Percentiles rank a stretch among this genome's conserved stretches.
phyloP scores from a whole-genome alignment of 1,139 yeast species.

The Geotrichum citri-aurantii region DNA sequence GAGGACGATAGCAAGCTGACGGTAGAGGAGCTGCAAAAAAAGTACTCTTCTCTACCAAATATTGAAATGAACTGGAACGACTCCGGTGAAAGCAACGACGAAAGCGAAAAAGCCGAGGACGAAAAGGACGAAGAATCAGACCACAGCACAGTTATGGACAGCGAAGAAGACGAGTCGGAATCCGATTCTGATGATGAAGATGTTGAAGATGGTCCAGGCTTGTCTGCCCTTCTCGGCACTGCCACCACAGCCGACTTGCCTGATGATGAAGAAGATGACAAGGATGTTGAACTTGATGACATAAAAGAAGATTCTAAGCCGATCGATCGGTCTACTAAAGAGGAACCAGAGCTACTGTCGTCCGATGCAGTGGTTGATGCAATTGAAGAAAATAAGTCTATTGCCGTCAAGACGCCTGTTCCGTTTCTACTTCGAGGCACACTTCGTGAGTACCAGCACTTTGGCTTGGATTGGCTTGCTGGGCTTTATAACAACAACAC shows the following conservation, averaged over 20 bases:
- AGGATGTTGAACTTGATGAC: constrained; percentile 26
- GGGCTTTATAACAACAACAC: constrained; percentile 88
- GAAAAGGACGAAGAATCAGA: constrained; percentile 19
- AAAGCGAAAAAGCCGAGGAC: constrained; percentile 23
- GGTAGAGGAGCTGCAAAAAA: constrained; percentile 58
- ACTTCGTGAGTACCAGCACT: constrained; percentile 87
- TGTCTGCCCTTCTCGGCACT: constrained; percentile 27
- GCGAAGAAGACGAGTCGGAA: constrained; percentile 24
- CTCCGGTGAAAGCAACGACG: constrained; percentile 28
- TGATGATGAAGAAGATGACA: constrained; percentile 23
- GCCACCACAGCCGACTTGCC: constrained; percentile 23
- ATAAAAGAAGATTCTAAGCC: constrained; percentile 16
- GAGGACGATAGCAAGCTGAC: constrained; percentile 46
- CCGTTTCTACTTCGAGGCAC: constrained; percentile 65
- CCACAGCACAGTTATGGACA: constrained; percentile 25
- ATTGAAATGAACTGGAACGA: constrained; percentile 20
- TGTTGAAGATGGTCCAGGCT: constrained; percentile 24
- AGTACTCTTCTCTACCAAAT: constrained; percentile 51
- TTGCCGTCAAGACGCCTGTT: constrained; percentile 20
- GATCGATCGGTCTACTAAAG: constrained; percentile 10
- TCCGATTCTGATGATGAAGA: constrained; percentile 14
- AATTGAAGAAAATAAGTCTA: constrained; percentile 10
- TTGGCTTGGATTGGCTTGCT: constrained; percentile 96
- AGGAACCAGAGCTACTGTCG: constrained; percentile 5
- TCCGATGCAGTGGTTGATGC: constrained; percentile 12